Evolutionary conservation across 2,329 filamentous ascomycete species (phyloP), one percentile per base, ranked within the genome.

Genomic region (Colletotrichum godetiae): DNA sequence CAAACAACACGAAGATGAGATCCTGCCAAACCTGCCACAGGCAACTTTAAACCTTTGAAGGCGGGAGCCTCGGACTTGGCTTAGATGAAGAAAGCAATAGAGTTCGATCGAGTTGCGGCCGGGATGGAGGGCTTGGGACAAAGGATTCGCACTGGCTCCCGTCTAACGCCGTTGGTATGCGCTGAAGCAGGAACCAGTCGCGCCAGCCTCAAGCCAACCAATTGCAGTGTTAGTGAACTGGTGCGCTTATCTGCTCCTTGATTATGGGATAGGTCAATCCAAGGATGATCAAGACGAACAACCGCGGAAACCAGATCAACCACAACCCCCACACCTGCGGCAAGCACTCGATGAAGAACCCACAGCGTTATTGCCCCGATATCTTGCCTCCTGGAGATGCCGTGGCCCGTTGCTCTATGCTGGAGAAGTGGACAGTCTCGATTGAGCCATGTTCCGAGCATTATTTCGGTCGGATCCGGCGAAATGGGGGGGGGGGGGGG

Each of bases 61-160:
- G 62, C 68, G 68, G 68, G 62, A 71, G 68, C 65, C 57, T 42
- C 42, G 65, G 65, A 72, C 65, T 37, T 33, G 49, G 57, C 49
- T 56, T 42, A 37, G 64, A 61, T 65, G 68, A 59, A 15, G 24
- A 33, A 46, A 27, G 24, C 53, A 24, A 53, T 42, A 52, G 57
- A 68, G 58, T 68, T 68, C 31, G 58, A 68, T 59, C 65, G 65
- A 55, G 42, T 63, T 46, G 65, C 58, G 42, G 53, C 42, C 42
- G 24, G 19, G 58, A 31, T 31, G 58, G 65, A 29, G 35, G 35
- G 52, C 31, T 24, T 13, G 52, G 37, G 53, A 55, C 60, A 68
- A 62, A 55, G 63, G 22, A 49, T 15, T 72, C 31, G 37, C 57
- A 42, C 58, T 3, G 42, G 57, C 63, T 31, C 22, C 35, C 42